Conservation (phyloP, 2,329 filamentous ascomycete species). For the Trichoderma koningiopsis region DNA sequence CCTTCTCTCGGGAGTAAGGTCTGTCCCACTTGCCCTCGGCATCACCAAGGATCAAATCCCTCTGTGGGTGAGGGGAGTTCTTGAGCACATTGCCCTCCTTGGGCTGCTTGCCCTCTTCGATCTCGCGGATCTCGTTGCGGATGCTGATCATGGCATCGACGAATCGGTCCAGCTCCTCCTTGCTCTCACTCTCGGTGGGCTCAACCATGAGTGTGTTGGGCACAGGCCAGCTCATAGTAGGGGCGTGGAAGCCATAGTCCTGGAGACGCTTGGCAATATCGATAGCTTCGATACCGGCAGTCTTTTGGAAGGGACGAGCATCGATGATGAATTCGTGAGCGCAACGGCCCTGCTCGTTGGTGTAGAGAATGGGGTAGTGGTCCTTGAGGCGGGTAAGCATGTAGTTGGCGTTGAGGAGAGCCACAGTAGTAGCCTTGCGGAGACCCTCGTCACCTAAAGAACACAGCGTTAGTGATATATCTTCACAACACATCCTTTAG, state of each 20-base stretch:
- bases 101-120: constrained; percentile 78
- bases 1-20: constrained; percentile 77
- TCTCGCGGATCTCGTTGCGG: constrained; percentile 76
- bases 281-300: constrained; percentile 83
- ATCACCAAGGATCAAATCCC: constrained; percentile 69
- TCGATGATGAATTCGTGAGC: constrained; percentile 98
- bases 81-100: constrained; percentile 81
- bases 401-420: constrained; percentile 96
- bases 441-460: constrained; percentile 59
- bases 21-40: constrained; percentile 69
- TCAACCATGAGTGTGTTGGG: constrained; percentile 97
- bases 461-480: constrained; percentile 1
- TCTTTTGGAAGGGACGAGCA: constrained; percentile 79
- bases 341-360: constrained; percentile 82
- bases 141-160: constrained; percentile 88
- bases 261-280: constrained; percentile 96
- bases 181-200: constrained; percentile 90
- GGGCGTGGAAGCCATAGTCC: constrained; percentile 96
- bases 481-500: not conserved
- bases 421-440: constrained; percentile 86
- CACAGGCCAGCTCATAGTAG: constrained; percentile 96
- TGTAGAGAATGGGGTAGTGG: constrained; percentile 92
- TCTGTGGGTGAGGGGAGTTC: constrained; percentile 83
- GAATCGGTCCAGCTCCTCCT: constrained; percentile 91
- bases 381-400: constrained; percentile 83